Conservation (phyloP, 345 rosid species). For the Gossypium thurberi region DNA sequence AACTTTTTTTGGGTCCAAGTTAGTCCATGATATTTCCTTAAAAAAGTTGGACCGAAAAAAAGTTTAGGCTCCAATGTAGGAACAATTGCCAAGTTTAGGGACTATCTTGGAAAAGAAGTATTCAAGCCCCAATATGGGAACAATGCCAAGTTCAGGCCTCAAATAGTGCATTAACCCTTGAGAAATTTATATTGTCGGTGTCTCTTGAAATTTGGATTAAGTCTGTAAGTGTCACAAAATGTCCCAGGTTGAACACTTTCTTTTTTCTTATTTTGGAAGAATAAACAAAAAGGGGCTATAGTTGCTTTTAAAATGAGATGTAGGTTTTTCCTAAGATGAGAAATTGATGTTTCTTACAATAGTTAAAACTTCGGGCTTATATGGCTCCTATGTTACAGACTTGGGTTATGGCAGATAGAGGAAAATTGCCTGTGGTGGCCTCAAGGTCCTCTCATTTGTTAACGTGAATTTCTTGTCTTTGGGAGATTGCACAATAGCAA, state of each 20-base stretch:
- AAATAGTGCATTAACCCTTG: neutral
- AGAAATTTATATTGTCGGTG: neutral
- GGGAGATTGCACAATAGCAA: conserved; percentile 9
- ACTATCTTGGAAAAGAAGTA: too few relatives aligned
- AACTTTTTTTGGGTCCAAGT: too few relatives aligned
- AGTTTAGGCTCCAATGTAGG: too few relatives aligned
- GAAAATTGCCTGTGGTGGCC: neutral
- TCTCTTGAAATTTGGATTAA: neutral
- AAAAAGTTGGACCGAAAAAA: too few relatives aligned
- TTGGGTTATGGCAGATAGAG: conserved; percentile 5
- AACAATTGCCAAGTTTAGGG: too few relatives aligned
- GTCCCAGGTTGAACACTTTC: neutral
- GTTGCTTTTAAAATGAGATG: neutral
- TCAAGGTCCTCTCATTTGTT: conserved; percentile 11
- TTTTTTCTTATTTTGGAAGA: neutral
- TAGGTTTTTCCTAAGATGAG: conserved; percentile 10
- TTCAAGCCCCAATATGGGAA: too few relatives aligned
- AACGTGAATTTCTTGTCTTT: conserved; percentile 6
- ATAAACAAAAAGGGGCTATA: neutral
- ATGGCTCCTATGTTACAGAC: conserved; percentile 5
- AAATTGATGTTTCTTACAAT: neutral
- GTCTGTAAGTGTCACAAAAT: neutral
- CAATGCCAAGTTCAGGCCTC: too few relatives aligned
- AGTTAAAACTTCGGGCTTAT: neutral
- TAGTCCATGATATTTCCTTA: too few relatives aligned